Percentiles rank a stretch among this genome's conserved stretches.
Conservation (phyloP, 257 asterid species). For the Solanum sejunctum region DNA sequence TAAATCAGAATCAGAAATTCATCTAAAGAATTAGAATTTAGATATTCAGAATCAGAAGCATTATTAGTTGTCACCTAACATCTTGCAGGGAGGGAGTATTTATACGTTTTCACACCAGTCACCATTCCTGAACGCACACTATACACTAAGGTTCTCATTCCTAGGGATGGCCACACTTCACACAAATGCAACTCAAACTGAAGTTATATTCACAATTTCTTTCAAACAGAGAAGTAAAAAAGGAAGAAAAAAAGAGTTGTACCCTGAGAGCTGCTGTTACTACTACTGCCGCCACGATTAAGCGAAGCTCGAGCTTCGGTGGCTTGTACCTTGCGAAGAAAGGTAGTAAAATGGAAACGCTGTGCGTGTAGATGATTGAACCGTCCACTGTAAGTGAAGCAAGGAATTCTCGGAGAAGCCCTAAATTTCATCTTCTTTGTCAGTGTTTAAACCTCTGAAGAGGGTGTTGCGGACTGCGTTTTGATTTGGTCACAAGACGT, state of each 20-base stretch:
- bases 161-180: neutral
- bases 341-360: conserved; percentile 38
- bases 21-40: neutral
- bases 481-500: neutral
- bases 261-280: conserved; percentile 50
- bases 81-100: neutral
- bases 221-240: neutral
- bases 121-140: neutral
- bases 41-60: neutral
- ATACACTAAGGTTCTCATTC: neutral
- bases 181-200: neutral
- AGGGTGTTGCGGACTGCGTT: neutral
- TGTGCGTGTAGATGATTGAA: conserved; percentile 16
- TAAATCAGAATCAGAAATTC: neutral
- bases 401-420: conserved; percentile 13
- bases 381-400: conserved; percentile 6
- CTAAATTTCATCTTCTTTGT: conserved; percentile 52
- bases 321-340: conserved; percentile 51
- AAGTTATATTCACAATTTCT: neutral
- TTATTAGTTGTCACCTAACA: neutral
- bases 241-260: neutral
- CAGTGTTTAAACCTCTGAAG: neutral
- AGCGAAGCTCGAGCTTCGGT: conserved; percentile 36
- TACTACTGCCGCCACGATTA: conserved; percentile 23
- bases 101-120: neutral